These are phyloP conservation scores for Pyrenochaeta sp. DNA, from an alignment of 2,329 filamentous ascomycete genomes.

Conservation along the genomic window DNA sequence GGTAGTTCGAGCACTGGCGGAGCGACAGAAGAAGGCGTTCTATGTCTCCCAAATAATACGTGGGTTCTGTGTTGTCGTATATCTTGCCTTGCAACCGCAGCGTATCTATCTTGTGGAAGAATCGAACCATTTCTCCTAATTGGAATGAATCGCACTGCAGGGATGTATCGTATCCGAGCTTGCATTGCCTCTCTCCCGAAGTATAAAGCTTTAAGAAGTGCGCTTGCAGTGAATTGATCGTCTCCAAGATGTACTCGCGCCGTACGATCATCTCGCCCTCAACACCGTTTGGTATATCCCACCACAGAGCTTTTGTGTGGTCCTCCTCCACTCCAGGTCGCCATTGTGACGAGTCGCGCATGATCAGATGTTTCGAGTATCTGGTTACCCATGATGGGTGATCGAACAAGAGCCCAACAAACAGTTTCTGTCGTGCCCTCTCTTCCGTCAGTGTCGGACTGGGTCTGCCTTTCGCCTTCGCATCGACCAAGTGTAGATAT, in stretches of 20 bases:
- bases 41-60: constrained; percentile 68
- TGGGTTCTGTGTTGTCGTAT: constrained; percentile 47
- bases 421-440: constrained; percentile 72
- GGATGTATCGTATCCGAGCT: constrained; percentile 77
- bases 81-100: constrained; percentile 63
- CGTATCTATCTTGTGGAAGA: constrained; percentile 69
- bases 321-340: constrained; percentile 49
- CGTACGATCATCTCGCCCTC: constrained; percentile 75
- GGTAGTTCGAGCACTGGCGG: constrained; percentile 74
- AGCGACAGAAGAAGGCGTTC: constrained; percentile 67
- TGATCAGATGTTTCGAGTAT: constrained; percentile 71
- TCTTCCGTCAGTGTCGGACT: constrained; percentile 64
- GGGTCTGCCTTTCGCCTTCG: constrained; percentile 54
- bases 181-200: constrained; percentile 73
- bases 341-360: constrained; percentile 71
- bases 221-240: constrained; percentile 72
- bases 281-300: constrained; percentile 73
- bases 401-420: constrained; percentile 72
- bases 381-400: constrained; percentile 67
- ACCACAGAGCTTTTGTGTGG: constrained; percentile 67
- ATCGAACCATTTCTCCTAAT: constrained; percentile 78
- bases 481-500: constrained; percentile 53
- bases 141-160: constrained; percentile 79
- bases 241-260: constrained; percentile 72
- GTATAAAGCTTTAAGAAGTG: constrained; percentile 75